Evolutionary conservation across 2,329 filamentous ascomycete genomes (phyloP), one percentile per base, ranked within the genome.

Genomic region (Microdochium trichocladiopsis): DNA sequence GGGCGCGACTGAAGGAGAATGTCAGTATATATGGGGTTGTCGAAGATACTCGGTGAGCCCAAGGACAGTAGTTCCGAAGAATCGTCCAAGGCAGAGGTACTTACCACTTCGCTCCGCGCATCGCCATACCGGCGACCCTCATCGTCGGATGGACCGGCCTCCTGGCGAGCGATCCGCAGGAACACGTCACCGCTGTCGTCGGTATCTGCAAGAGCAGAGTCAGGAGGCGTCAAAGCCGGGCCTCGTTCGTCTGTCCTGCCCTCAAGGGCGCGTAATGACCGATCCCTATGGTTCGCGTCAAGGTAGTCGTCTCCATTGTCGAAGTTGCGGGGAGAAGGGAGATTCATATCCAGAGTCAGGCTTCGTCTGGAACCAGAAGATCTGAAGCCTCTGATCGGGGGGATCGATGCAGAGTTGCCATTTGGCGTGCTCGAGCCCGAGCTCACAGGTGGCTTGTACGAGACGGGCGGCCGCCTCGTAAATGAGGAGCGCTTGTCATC

Each of bases 121-220:
- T 72, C 69, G 5, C 55, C 52, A 54, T 62, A 63, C 57, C 55
- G 51, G 56, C 63, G 59, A 43, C 65, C 67, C 6, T 68, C 66
- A 45, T 72, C 69, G 9, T 60, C 55, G 18, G 62, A 60, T 50
- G 70, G 72, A 48, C 69, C 71, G 16, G 64, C 58, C 55, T 82
- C 79, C 53, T 83, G 78, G 11, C 75, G 71, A 12, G 80, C 80
- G 54, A 84, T 83, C 51, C 72, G 76, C 54, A 84, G 72, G 56
- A 83, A 84, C 41, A 83, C 69, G 56, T 84, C 80, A 37, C 77
- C 78, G 3, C 73, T 78, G 56, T 82, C 80, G 51, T 83, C 80
- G 43, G 66, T 69, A 50, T 77, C 72, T 12, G 60, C 63, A 47
- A 60, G 67, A 49, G 66, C 66, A 1, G 72, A 71, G 53, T 72